phyloP scores from a whole-genome alignment of 192 early-diverging fungal species.

The Pilaira anomala region DNA sequence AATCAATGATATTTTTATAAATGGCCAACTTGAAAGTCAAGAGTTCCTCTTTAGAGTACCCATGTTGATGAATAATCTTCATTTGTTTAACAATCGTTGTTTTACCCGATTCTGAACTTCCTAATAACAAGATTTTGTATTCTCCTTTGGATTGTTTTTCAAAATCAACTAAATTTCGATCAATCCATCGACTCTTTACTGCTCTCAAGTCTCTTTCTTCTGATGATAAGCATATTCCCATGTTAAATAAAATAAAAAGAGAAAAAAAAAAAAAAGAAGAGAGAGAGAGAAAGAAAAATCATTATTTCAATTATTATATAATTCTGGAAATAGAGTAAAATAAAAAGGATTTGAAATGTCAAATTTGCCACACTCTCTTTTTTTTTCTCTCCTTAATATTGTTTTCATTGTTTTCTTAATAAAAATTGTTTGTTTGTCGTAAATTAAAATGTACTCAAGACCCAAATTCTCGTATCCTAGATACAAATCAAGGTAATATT shows the following conservation, averaged over 20 bases:
- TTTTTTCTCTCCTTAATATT: no score
- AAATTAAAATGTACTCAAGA: no score
- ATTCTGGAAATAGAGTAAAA: no score
- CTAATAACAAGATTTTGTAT: constrained; percentile 72
- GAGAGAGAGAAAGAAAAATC: no score
- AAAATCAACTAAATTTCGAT: constrained; percentile 61
- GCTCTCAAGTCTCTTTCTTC: constrained; percentile 51
- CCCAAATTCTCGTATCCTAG: no score
- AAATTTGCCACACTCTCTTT: no score
- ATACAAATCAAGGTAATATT: no score
- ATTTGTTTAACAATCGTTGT: constrained; percentile 53
- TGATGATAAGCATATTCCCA: constrained; percentile 64
- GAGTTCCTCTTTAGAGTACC: constrained; percentile 29
- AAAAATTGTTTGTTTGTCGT: no score
- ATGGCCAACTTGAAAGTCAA: constrained; percentile 69
- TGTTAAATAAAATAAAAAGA: constrained; percentile 15
- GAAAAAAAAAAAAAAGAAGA: not conserved
- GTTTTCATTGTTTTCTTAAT: no score
- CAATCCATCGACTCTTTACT: constrained; percentile 52
- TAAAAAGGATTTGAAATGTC: no score
- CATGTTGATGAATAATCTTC: constrained; percentile 34
- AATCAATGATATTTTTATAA: constrained; percentile 73
- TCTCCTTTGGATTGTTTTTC: constrained; percentile 56
- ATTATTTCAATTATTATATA: no score
- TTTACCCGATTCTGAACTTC: constrained; percentile 54